Evolutionary conservation across 2,329 filamentous ascomycete species (phyloP).

Genomic region (Alternaria novae-zelandiae): DNA sequence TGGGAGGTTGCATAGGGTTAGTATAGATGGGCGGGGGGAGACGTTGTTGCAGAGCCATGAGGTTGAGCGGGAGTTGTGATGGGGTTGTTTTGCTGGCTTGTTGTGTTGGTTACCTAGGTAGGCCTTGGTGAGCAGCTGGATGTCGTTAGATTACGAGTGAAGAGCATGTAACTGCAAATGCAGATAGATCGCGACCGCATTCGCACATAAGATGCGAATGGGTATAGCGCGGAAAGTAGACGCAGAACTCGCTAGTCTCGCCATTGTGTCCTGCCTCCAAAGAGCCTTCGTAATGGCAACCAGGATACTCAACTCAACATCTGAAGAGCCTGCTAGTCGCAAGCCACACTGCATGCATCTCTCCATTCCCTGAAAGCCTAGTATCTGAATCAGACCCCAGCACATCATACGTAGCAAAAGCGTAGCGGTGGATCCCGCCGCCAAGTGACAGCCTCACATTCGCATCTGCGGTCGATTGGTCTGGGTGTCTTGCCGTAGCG

Average conservation of each 20-base stretch:
- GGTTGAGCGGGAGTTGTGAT: not conserved
- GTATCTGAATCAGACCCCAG: not conserved
- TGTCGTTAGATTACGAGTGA: not conserved
- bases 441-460: not conserved
- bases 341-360: not conserved
- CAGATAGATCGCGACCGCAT: not conserved
- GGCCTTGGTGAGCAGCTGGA: not conserved
- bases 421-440: not conserved
- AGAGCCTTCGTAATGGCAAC: not conserved
- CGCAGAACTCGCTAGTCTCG: not conserved
- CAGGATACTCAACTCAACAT: not conserved
- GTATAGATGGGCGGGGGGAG: not conserved
- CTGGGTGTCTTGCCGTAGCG: not conserved
- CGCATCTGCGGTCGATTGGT: not conserved
- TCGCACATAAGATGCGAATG: not conserved
- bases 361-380: not conserved
- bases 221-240: not conserved
- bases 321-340: not conserved
- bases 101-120: not conserved
- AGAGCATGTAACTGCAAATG: not conserved
- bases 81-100: not conserved
- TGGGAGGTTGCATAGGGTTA: not conserved
- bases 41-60: not conserved
- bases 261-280: not conserved
- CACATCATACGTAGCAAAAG: not conserved